A percentile compares a stretch with the other conserved stretches of the same genome.
Evolutionary conservation across 2,329 filamentous ascomycete genomes (phyloP).

Genomic region (Venturia effusa): DNA sequence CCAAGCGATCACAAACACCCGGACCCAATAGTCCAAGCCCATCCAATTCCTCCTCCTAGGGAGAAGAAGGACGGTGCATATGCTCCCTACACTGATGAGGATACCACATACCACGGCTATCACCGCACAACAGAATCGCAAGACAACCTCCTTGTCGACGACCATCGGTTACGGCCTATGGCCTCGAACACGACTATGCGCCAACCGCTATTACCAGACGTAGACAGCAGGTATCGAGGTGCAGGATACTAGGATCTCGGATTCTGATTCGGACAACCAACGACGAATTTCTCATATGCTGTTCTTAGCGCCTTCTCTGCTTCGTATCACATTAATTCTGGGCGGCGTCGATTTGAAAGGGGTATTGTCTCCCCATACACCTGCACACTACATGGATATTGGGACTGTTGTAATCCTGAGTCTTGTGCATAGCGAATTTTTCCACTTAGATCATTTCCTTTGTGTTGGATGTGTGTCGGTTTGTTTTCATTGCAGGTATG

Average conservation of each 20-base stretch:
- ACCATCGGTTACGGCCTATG: neutral
- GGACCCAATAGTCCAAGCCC: slow-evolving; percentile 4
- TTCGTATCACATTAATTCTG: neutral
- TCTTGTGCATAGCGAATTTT: neutral
- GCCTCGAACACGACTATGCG: slow-evolving; percentile 7
- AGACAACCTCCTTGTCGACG: slow-evolving; percentile 3
- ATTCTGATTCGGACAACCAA: neutral
- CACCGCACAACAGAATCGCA: slow-evolving; percentile 2
- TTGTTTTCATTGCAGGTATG: neutral
- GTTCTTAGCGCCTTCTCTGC: slow-evolving; percentile 2
- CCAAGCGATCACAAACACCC: neutral
- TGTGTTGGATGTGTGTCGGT: neutral
- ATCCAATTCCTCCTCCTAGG: neutral
- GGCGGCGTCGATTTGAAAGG: neutral
- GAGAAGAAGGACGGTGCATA: neutral
- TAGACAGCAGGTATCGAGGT: slow-evolving; percentile 5
- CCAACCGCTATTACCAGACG: slow-evolving; percentile 2
- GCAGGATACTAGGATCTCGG: slow-evolving; percentile 8
- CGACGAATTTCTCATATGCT: neutral
- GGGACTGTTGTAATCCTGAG: neutral
- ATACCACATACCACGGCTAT: slow-evolving; percentile 9
- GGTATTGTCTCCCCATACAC: neutral
- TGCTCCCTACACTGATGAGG: slow-evolving; percentile 7
- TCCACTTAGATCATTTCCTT: neutral
- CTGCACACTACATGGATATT: neutral